These are phyloP conservation scores for Pseudozyma flocculosa DNA, from an alignment of 1,284 basidiomycete species.

Conservation along the genomic window DNA sequence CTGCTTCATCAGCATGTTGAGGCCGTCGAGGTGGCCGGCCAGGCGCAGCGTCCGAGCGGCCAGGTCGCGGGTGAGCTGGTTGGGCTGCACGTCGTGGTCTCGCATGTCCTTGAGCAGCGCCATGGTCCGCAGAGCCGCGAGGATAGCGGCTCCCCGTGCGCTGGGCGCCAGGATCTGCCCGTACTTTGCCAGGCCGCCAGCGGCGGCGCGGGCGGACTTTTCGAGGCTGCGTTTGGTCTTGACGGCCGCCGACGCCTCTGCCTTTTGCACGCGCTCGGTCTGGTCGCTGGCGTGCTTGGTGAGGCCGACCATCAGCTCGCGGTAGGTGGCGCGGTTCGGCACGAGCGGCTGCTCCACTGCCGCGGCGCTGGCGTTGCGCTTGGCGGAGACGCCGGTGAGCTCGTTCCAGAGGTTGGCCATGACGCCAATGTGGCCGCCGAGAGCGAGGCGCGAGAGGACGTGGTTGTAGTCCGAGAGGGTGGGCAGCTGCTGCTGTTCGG, in stretches of 20 bases:
- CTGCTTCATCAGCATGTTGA: constrained; percentile 39
- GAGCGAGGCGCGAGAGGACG: constrained; percentile 34
- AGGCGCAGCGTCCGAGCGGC: constrained; percentile 44
- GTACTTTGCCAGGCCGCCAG: constrained; percentile 17
- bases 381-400: constrained; percentile 16
- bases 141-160: constrained; percentile 29
- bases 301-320: constrained; percentile 45
- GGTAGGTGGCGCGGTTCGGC: constrained; percentile 38
- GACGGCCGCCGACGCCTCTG: constrained; percentile 13
- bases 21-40: constrained; percentile 43
- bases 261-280: constrained; percentile 34
- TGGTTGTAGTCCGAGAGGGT: constrained; percentile 41
- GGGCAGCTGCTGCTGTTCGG: too few relatives aligned
- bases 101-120: constrained; percentile 43
- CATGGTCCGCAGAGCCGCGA: constrained; percentile 34
- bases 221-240: constrained; percentile 22
- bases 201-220: constrained; percentile 20
- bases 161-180: constrained; percentile 27
- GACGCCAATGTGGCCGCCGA: constrained; percentile 36
- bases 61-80: constrained; percentile 43
- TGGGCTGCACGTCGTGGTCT: constrained; percentile 28
- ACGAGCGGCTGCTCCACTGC: constrained; percentile 3
- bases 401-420: constrained; percentile 46
- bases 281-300: constrained; percentile 37
- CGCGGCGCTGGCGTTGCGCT: constrained; percentile 1